Base-by-base conservation (phyloP, 192 early-diverging fungal species). In the Entophlyctis helioformis region DNA sequence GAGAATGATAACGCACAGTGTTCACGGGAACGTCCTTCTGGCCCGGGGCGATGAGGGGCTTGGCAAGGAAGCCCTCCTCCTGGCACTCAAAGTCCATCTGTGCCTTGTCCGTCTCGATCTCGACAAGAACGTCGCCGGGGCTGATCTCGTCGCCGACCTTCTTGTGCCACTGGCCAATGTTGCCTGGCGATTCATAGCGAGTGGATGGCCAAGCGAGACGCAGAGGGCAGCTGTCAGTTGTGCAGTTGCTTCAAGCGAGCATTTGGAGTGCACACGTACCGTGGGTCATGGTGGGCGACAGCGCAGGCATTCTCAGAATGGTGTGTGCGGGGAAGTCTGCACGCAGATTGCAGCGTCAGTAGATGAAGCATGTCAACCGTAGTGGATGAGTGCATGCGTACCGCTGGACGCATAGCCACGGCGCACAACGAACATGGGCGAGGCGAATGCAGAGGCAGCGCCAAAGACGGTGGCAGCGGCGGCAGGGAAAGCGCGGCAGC, bases 51-150 rank as follows among this genome's bases (percentile, higher is more conserved):
- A 83, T 63, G 60, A 98, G 72, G 53, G 95, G 84, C 80, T 95
- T 90, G 59, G 89, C 95, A 39, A 98, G 57, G 46, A 80, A 86
- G 16, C 95, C 95, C 53, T 98, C 95, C 50, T 98, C 95, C 66
- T 96, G 91, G 51, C 86, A 92, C 63, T 98, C 95, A 46, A 98
- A 91, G 58, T 98, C 95, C 91, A 98, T 96, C 63, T 89, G 86
- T 11, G 95, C 95, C 83, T 98, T 98, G 61, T 98, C 95, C 23
- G 95, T 98, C 62, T 98, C 95, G 46, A 98, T 89, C 63, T 93
- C 94, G 20, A 91, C 78, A 32, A 98, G 63, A 29, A 94, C 81
- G 62, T 98, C 95, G 34, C 95, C 95, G 24, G 91, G 81, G 18
- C 64, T 51, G 48, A 94, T 72, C 44, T 78, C 63, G 60, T 98